Base-by-base conservation (phyloP, 2,329 filamentous ascomycete species). In the Dendrostoma leiphaemia region DNA sequence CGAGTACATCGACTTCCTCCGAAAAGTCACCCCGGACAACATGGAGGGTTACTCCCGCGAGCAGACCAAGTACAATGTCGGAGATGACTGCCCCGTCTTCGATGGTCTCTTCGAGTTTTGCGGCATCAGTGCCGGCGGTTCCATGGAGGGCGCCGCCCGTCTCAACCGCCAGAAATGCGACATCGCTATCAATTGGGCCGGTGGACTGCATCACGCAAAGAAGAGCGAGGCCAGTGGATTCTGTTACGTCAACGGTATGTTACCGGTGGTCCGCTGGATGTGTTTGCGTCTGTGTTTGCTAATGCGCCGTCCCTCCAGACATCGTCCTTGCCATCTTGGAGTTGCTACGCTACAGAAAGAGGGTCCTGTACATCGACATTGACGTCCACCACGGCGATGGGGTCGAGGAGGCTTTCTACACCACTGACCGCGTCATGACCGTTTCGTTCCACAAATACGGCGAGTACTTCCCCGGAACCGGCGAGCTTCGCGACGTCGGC, bases 101-200 rank as follows among this genome's bases (percentile, higher is more conserved):
- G 93, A 97, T 66, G 94, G 94, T 3, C 84, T 99, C n/a, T 97
- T 92, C 69, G 90, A 96, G 65, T 99, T 97, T 70, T 95, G 94
- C 63, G 91, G 91, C 24, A 90, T 97, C 61, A 97, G 95, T 70
- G 90, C 91, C 10, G 94, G 94, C 53, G 94, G 91, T 46, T 95
- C 90, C 46, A 89, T 99, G 78, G 92, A 96, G 67, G 94, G 93
- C 15, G 93, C 94, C 3, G 89, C 90, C 31, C 89, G 94, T 59
- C 81, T 99, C 19, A 91, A 93, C 66, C 89, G 92, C 60, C 83
- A 90, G 60, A 94, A 97, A 72, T 94, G 91, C 68, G 91, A 97
- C 70, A 96, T 99, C 65, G 94, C 94, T 19, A 90, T 99, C 70
- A 97, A 97, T 72, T 99, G 94, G 94, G 94, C 92, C 41, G 94